A percentile compares a stretch with the other conserved stretches of the same genome.
Evolutionary conservation across 176 grass and related monocot genomes (phyloP).

Genomic region (Stipa capillata): DNA sequence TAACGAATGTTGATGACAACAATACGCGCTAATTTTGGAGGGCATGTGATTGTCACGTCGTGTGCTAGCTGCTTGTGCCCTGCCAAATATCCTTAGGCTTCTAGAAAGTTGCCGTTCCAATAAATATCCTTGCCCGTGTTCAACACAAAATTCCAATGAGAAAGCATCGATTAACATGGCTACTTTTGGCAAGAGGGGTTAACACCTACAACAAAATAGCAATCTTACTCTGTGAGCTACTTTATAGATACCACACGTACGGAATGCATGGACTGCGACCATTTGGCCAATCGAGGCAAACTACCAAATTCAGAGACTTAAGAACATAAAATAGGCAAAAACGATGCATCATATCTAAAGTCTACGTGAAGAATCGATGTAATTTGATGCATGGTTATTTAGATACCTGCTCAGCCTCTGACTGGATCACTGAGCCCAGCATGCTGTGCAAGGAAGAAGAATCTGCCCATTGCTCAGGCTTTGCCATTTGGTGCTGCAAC

Average conservation of each 20-base stretch:
- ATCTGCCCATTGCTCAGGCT: constrained; percentile 23
- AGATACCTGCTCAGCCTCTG: constrained; percentile 44
- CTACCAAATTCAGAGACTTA: not conserved
- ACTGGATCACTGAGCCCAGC: constrained; percentile 33
- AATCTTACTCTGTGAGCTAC: not conserved
- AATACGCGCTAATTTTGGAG: no score
- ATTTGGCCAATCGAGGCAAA: constrained; percentile 28
- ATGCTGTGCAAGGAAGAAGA: constrained; percentile 31
- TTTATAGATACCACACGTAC: not conserved
- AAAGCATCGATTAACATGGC: not conserved
- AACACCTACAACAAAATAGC: constrained; percentile 22
- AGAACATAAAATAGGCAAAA: not conserved
- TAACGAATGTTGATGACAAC: no score
- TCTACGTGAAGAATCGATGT: not conserved
- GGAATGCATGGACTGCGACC: constrained; percentile 24
- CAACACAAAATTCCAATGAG: not conserved
- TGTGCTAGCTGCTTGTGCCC: not conserved
- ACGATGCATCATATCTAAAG: not conserved
- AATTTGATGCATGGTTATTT: not conserved
- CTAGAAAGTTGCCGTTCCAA: no score
- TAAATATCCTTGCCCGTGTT: not conserved
- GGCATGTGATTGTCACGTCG: no score
- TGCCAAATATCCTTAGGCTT: not conserved
- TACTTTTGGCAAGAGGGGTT: not conserved
- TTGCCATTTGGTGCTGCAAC: constrained; percentile 33